These are phyloP conservation scores for Solanum gracilifrons DNA, from an alignment of 257 asterid genomes.

Conservation along the genomic window DNA sequence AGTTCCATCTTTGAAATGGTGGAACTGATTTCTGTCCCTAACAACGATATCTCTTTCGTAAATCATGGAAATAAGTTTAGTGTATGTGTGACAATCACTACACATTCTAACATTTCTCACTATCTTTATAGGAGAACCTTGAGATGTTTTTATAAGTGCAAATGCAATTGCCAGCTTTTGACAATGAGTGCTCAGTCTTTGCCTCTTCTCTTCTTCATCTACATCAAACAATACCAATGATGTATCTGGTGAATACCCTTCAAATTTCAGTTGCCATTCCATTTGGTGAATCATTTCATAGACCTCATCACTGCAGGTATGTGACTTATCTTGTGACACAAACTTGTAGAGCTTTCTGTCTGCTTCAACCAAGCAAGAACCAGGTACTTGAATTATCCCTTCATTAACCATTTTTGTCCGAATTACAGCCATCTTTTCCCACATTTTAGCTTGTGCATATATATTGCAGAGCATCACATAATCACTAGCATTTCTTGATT, in stretches of 20 bases:
- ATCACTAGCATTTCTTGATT: conserved; percentile 46
- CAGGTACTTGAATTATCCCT: conserved; percentile 34
- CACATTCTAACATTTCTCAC: conserved; percentile 85
- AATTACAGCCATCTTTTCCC: conserved; percentile 36
- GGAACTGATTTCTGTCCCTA: conserved; percentile 66
- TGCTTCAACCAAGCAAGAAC: conserved; percentile 52
- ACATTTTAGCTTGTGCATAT: conserved; percentile 51
- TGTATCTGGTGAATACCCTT: conserved; percentile 64
- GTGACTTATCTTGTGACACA: conserved; percentile 41
- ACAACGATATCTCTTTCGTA: conserved; percentile 56
- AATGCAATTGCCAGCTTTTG: conserved; percentile 83
- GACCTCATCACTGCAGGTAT: conserved; percentile 30
- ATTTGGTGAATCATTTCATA: conserved; percentile 76
- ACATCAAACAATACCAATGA: conserved; percentile 44
- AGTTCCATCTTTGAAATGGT: conserved; percentile 65
- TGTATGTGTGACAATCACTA: conserved; percentile 68
- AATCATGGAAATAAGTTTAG: conserved; percentile 53
- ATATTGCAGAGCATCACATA: conserved; percentile 46
- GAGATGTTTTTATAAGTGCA: conserved; percentile 34
- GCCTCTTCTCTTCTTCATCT: conserved; percentile 71
- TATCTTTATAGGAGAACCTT: conserved; percentile 39
- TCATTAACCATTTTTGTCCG: conserved; percentile 30
- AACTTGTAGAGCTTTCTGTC: conserved; percentile 43
- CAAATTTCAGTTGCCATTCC: conserved; percentile 88
- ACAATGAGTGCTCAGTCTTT: conserved; percentile 49